phyloP scores from a whole-genome alignment of 1,284 basidiomycete genomes.

The Cryptococcus sp. region DNA sequence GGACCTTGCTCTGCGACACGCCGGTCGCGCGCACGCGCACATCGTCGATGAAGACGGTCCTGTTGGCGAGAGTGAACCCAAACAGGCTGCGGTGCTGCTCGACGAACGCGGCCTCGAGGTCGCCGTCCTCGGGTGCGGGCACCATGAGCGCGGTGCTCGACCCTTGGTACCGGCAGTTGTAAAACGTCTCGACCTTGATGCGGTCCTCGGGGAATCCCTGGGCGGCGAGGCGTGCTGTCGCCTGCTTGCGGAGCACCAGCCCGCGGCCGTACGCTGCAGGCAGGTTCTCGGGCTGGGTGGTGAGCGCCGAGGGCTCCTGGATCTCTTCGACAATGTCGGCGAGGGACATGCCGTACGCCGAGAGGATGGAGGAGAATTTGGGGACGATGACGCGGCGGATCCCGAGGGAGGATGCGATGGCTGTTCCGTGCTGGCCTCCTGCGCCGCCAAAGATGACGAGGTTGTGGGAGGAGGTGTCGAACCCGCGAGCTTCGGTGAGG shows the following conservation, averaged over 20 bases:
- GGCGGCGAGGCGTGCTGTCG: constrained; percentile 61
- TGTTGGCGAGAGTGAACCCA: constrained; percentile 34
- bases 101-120: constrained; percentile 28
- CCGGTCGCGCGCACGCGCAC: too few species aligned
- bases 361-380: constrained; percentile 39
- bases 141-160: constrained; percentile 41
- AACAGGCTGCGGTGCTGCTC: constrained; percentile 39
- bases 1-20: too few species aligned
- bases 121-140: constrained; percentile 25
- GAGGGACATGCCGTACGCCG: constrained; percentile 42
- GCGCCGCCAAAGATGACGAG: constrained; percentile 44
- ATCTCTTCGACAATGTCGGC: constrained; percentile 38
- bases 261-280: not conserved
- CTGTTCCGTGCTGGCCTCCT: constrained; percentile 41
- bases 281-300: constrained; percentile 3
- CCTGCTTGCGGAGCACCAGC: constrained; percentile 45
- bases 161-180: constrained; percentile 39
- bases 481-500: constrained; percentile 39
- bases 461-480: constrained; percentile 32
- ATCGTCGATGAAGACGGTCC: not conserved
- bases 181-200: constrained; percentile 61
- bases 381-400: constrained; percentile 40
- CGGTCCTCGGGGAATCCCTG: constrained; percentile 77
- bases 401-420: constrained; percentile 32
- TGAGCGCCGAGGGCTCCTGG: constrained; percentile 33